These are phyloP conservation scores for Ceriops tagal DNA, from an alignment of 345 rosid genomes.

Conservation along the genomic window DNA sequence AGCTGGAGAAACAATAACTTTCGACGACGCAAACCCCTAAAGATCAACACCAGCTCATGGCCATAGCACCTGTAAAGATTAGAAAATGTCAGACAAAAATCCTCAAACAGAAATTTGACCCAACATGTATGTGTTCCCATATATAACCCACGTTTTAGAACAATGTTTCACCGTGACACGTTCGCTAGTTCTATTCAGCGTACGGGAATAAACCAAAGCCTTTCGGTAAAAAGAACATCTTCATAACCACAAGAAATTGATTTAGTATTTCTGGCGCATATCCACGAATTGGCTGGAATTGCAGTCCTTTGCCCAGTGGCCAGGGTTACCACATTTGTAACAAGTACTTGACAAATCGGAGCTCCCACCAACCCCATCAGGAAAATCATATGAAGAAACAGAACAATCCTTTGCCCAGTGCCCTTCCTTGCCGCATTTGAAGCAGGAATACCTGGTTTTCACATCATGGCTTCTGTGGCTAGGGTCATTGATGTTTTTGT, in stretches of 20 bases:
- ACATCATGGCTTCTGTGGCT: slow-evolving; percentile 20
- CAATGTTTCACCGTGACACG: too few species aligned
- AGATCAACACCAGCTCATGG: too few species aligned
- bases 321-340: slow-evolving; percentile 50
- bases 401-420: slow-evolving; percentile 57
- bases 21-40: too few species aligned
- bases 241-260: neutral
- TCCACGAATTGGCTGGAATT: slow-evolving; percentile 22
- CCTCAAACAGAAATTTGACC: too few species aligned
- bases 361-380: slow-evolving; percentile 23
- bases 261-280: neutral
- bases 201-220: too few species aligned
- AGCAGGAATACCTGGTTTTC: slow-evolving; percentile 38
- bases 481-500: slow-evolving; percentile 9
- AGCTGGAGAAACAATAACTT: too few species aligned
- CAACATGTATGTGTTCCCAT: too few species aligned
- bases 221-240: neutral
- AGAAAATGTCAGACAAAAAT: too few species aligned
- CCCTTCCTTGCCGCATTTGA: slow-evolving; percentile 46
- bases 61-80: too few species aligned
- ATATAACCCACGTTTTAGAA: too few species aligned
- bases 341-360: slow-evolving; percentile 30
- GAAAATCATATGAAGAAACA: slow-evolving; percentile 19
- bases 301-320: slow-evolving; percentile 68
- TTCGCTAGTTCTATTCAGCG: too few species aligned